Evolutionary conservation across 768 basidiomycete genomes (phyloP).

Genomic region (Termitomyces sp.): DNA sequence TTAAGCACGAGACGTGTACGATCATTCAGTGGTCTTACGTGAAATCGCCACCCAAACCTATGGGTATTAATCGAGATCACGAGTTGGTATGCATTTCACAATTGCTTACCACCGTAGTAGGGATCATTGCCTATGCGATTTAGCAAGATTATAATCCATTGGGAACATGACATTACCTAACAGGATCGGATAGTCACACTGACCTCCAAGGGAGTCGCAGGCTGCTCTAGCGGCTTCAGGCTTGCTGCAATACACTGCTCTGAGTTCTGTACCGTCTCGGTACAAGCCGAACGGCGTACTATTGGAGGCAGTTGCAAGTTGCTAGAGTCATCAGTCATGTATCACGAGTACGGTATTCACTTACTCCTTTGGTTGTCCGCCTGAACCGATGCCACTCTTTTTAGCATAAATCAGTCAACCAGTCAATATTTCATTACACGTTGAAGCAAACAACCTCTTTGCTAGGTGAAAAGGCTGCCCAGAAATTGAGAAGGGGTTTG

Average conservation of each 20-base stretch:
- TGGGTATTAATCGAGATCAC: not conserved
- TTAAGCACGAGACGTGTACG: not conserved
- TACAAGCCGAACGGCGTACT: conserved; percentile 77
- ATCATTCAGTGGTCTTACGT: conserved; percentile 42
- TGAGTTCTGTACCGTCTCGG: conserved; percentile 71
- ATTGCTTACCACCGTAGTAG: conserved; percentile 60
- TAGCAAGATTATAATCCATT: not conserved
- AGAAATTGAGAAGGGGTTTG: conserved; percentile 72
- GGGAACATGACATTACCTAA: conserved; percentile 39
- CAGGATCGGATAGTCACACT: conserved; percentile 73
- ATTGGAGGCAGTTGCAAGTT: not conserved
- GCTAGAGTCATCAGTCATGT: not conserved
- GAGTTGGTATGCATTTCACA: not conserved
- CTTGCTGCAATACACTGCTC: conserved; percentile 66
- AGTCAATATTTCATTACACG: not conserved
- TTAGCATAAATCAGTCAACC: not conserved
- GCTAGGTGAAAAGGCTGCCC: conserved; percentile 76
- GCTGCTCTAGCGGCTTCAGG: conserved; percentile 65
- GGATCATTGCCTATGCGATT: conserved; percentile 64
- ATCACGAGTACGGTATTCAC: conserved; percentile 8
- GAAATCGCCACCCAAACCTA: conserved; percentile 73
- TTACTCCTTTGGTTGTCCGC: conserved; percentile 66
- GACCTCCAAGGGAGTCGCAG: conserved; percentile 54
- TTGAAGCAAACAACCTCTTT: conserved; percentile 43
- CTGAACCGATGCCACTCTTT: conserved; percentile 68